Conservation (phyloP, 1,284 basidiomycete genomes). For the Cutaneotrichosporon cutaneum region DNA sequence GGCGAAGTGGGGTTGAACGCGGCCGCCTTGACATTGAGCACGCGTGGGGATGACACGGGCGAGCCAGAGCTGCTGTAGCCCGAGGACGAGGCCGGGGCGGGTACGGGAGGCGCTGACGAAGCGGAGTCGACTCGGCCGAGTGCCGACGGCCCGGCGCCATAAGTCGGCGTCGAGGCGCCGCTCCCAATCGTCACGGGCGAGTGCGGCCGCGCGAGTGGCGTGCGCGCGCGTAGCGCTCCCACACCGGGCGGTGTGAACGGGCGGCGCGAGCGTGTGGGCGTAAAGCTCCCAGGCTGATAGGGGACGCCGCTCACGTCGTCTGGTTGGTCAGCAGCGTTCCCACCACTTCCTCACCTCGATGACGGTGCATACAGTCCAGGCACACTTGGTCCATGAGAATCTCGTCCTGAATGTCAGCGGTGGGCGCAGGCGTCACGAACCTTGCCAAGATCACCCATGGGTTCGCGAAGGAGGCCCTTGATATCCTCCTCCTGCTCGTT, state of each 20-base stretch:
- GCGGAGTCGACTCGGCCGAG: conserved; percentile 21
- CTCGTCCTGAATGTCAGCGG: conserved; percentile 40
- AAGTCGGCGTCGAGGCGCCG: conserved; percentile 39
- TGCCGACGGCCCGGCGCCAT: conserved; percentile 58
- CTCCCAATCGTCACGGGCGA: conserved; percentile 33
- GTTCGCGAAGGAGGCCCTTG: conserved; percentile 68
- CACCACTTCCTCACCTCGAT: conserved; percentile 57
- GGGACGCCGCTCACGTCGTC: conserved; percentile 50
- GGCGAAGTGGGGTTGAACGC: conserved; percentile 60
- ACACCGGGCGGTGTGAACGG: conserved; percentile 52
- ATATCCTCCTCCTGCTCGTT: conserved; percentile 82
- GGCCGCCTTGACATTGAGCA: conserved; percentile 64
- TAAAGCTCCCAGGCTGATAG: conserved; percentile 44
- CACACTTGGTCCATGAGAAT: conserved; percentile 53
- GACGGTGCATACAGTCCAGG: conserved; percentile 52
- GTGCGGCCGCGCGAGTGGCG: conserved; percentile 46
- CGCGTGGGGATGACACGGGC: conserved; percentile 58
- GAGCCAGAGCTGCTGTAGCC: conserved; percentile 59
- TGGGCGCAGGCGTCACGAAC: conserved; percentile 45
- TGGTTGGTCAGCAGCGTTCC: conserved; percentile 20
- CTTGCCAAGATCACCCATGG: conserved; percentile 70
- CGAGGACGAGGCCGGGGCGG: conserved; percentile 60
- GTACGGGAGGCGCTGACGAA: conserved; percentile 15
- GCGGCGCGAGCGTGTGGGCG: conserved; percentile 40
- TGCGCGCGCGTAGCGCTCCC: conserved; percentile 48